These are phyloP conservation scores for Fusarium nanum DNA, from an alignment of 2,329 filamentous ascomycete genomes.

Conservation along the genomic window DNA sequence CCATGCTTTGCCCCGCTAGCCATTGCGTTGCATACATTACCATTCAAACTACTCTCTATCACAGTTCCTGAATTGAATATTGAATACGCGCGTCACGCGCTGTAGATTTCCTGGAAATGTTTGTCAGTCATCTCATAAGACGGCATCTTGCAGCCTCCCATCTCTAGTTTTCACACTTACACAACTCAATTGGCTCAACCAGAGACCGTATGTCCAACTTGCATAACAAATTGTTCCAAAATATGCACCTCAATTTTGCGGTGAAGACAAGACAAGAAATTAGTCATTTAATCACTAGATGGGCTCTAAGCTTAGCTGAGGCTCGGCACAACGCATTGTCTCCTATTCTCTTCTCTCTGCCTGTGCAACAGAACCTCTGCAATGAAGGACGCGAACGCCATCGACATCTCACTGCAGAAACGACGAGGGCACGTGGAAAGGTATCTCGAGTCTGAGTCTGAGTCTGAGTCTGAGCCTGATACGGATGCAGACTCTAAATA, in stretches of 20 bases:
- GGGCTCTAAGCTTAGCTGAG: constrained; percentile 15
- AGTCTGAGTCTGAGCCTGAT: background rate
- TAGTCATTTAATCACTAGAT: background rate
- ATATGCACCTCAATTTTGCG: constrained; percentile 31
- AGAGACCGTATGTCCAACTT: constrained; percentile 29
- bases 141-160: constrained; percentile 33
- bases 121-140: constrained; percentile 3
- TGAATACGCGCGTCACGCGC: constrained; percentile 22
- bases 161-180: background rate
- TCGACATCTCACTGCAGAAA: constrained; percentile 40
- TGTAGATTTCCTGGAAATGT: constrained; percentile 7
- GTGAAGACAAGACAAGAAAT: constrained; percentile 36
- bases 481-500: constrained; percentile 22
- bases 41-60: background rate
- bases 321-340: constrained; percentile 16
- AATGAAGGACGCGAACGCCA: constrained; percentile 38
- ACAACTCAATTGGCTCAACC: constrained; percentile 13
- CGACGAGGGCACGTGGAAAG: constrained; percentile 34
- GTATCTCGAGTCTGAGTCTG: constrained; percentile 24
- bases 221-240: constrained; percentile 21
- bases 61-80: constrained; percentile 9
- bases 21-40: background rate
- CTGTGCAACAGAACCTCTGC: constrained; percentile 30
- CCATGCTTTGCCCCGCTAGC: constrained; percentile 18
- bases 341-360: background rate